Percentiles rank a stretch among this genome's conserved stretches.
These are phyloP conservation scores for Pistacia vera DNA, from an alignment of 345 rosid species.

Conservation along the genomic window DNA sequence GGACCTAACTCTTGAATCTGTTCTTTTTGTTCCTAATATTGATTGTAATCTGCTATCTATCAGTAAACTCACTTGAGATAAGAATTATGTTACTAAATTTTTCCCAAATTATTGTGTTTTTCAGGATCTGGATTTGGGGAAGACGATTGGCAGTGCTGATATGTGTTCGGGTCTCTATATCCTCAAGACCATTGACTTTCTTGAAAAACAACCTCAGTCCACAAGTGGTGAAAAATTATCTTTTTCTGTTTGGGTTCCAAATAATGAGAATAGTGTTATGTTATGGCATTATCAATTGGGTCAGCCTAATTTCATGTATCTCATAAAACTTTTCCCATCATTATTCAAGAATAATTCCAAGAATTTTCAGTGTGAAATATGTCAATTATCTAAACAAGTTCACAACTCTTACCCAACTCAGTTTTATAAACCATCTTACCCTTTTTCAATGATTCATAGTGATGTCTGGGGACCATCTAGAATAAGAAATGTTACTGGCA, in stretches of 20 bases:
- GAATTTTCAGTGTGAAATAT: not conserved
- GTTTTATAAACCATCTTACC: not conserved
- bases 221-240: no score
- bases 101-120: no score
- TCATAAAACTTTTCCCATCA: not conserved
- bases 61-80: no score
- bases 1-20: not conserved
- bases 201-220: no score
- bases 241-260: no score
- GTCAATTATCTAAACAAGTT: not conserved
- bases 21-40: not conserved
- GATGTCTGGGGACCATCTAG: not conserved
- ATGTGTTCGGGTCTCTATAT: no score
- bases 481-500: not conserved
- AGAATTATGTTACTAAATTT: no score
- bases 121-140: no score
- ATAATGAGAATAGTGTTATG: not conserved
- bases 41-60: not conserved
- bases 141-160: not conserved
- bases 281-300: not conserved
- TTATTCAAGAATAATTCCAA: not conserved
- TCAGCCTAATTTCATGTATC: not conserved
- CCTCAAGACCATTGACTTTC: no score
- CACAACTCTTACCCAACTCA: not conserved
- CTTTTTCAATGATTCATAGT: not conserved